Evolutionary conservation across 305 asterid species (phyloP).

Genomic region (Ajuga reptans): DNA sequence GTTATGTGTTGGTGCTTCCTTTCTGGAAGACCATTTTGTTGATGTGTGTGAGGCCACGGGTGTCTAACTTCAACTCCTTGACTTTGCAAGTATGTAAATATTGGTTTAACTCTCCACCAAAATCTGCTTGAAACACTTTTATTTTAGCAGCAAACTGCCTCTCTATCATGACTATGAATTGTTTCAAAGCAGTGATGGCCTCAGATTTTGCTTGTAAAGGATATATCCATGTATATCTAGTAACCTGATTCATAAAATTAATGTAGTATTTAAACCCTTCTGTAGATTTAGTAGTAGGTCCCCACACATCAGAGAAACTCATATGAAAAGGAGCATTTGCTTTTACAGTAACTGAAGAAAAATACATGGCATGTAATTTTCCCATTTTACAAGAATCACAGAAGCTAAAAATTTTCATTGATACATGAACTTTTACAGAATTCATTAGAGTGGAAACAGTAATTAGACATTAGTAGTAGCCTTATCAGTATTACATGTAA

Average conservation of each 20-base stretch:
- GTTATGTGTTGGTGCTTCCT: background rate
- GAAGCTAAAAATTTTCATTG: background rate
- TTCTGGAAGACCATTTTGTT: background rate
- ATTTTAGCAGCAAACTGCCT: background rate
- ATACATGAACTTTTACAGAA: too few species aligned
- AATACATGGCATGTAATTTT: background rate
- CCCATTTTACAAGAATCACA: background rate
- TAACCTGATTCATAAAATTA: background rate
- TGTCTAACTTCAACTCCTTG: too few species aligned
- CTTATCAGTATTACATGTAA: too few species aligned
- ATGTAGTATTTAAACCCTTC: background rate
- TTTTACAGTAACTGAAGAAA: background rate
- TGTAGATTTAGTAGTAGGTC: background rate
- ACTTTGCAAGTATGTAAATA: too few species aligned
- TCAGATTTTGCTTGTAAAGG: background rate
- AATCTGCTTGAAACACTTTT: background rate
- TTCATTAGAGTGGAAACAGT: too few species aligned
- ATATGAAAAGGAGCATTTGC: background rate
- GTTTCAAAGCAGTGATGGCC: accelerated
- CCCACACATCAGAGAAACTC: background rate
- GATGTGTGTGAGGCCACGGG: background rate
- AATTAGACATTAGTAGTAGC: too few species aligned
- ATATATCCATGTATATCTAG: background rate
- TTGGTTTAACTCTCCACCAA: background rate
- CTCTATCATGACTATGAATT: background rate